Evolutionary conservation across 148 eudicot species (phyloP).

Genomic region (Amaranthus cruentus): DNA sequence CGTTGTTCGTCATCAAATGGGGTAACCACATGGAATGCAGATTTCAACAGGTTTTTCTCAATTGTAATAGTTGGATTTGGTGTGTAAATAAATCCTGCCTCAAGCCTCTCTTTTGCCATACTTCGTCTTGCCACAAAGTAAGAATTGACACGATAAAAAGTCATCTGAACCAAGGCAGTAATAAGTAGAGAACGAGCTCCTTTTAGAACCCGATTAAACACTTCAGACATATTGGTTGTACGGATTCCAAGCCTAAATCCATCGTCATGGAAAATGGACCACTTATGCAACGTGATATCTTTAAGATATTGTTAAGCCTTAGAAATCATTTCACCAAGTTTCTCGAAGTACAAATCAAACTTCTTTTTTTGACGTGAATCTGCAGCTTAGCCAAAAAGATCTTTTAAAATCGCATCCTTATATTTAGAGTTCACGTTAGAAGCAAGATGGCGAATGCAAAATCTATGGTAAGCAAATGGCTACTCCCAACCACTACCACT

Average conservation of each 20-base stretch:
- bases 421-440: background rate
- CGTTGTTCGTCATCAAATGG: background rate
- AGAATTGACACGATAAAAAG: background rate
- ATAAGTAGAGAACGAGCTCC: background rate
- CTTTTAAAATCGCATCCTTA: background rate
- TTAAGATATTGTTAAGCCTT: background rate
- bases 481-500: background rate
- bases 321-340: background rate
- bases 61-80: background rate
- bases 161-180: background rate
- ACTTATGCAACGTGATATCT: background rate
- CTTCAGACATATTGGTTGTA: background rate
- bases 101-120: background rate
- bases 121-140: background rate
- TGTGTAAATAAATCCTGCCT: background rate
- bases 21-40: background rate
- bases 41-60: background rate
- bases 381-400: background rate
- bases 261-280: slow-evolving; percentile 14
- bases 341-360: background rate
- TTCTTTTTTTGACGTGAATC: background rate
- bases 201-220: background rate
- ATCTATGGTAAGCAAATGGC: background rate
- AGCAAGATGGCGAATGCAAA: background rate
- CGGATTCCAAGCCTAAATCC: background rate